Evolutionary conservation across 169 alveolate genomes (phyloP), one percentile per base, ranked within the genome.

Genomic region (Cryptosporidium ryanae): DNA sequence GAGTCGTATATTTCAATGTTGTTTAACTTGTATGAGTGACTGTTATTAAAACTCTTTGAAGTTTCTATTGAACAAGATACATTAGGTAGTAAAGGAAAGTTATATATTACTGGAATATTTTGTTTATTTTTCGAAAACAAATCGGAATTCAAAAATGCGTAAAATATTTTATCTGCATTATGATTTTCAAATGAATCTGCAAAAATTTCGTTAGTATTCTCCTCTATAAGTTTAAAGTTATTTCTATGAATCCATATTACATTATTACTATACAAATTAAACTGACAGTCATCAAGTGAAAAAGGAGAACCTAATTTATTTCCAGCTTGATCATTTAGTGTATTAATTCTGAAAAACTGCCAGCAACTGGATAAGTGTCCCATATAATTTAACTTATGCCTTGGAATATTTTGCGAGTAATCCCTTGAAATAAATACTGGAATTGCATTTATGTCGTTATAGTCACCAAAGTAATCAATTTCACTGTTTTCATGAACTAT

Each of bases 291-390:
- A 23, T 10, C 15, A 68, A 48, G 8, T 13, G 23, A 31, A 0
- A 49, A 52, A 23, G 15, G 38, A 17, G 54, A 50, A n/a, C 55
- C 55, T 17, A 43, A 50, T 0, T 43, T 18, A 0, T 43, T 32
- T 21, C 55, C 66, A 3, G 34, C 65, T 38, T 21, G 13, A 17
- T 68, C 66, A 32, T 29, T 17, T 50, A 76, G 38, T 18, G 87
- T 25, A 15, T 76, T 59, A 12, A 76, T 46, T 61, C 54, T 54
- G 49, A 55, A 76, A 38, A 76, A 76, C 23, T 76, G 87, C 87
- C 87, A 76, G 44, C 44, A 76, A 46, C 87, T 76, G n/a, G 87
- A 64, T 55, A 57, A 61, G 34, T 76, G 76, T 2, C 71, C 64
- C 43, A 76, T n/a, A 25, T 46, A 59, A 32, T 61, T 55, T 17